Conservation (phyloP, 1,139 yeast genomes). For the Saccharomyces hybrid region DNA sequence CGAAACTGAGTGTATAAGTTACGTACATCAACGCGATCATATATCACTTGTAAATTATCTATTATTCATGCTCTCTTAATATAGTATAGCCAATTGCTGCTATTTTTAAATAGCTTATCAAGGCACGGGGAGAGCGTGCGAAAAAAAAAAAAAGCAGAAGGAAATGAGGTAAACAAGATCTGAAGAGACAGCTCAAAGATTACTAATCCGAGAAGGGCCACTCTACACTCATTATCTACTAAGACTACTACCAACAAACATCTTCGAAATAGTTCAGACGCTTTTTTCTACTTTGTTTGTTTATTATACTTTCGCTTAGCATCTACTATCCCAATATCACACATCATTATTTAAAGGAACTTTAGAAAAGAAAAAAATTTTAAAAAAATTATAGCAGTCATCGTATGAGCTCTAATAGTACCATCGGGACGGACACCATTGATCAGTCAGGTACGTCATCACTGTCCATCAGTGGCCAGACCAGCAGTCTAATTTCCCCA, state of each 20-base stretch:
- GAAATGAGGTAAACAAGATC: slow-evolving; percentile 1
- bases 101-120: neutral
- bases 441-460: neutral
- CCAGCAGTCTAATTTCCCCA: neutral
- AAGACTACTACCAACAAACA: neutral
- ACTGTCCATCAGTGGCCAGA: neutral
- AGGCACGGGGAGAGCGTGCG: neutral
- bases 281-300: neutral
- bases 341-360: neutral
- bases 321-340: neutral
- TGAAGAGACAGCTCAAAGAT: neutral
- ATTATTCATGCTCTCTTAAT: neutral
- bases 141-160: neutral
- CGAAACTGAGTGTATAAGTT: neutral
- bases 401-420: neutral
- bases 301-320: neutral
- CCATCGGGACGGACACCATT: neutral
- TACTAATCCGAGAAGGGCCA: neutral
- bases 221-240: neutral
- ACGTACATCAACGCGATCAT: neutral
- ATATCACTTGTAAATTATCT: neutral
- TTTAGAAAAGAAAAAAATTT: neutral
- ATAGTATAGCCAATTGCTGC: neutral
- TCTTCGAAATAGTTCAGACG: neutral
- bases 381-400: neutral